Conservation (phyloP, 306 rosid species). For the Trifolium subterraneum region DNA sequence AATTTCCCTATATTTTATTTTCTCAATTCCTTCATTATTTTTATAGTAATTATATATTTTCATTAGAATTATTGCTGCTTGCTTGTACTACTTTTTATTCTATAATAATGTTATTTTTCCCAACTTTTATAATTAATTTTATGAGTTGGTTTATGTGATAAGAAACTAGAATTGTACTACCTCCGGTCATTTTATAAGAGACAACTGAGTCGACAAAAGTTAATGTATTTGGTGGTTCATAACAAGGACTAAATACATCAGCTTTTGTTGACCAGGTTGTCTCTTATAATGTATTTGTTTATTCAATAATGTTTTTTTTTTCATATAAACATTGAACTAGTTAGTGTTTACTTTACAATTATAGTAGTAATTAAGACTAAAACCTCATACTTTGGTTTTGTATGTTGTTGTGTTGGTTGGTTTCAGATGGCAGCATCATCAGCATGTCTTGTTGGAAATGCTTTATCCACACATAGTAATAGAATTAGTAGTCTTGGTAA, state of each 20-base stretch:
- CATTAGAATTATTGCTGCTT: no score
- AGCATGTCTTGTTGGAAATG: conserved; percentile 88
- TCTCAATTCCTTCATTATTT: neutral
- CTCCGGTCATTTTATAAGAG: no score
- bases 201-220: no score
- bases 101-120: neutral
- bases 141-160: conserved; percentile 9
- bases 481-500: conserved; percentile 58
- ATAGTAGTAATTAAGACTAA: neutral
- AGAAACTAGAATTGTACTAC: neutral
- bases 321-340: conserved; percentile 12
- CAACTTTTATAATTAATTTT: conserved; percentile 2
- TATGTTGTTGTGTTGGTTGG: conserved; percentile 25
- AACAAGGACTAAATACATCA: no score
- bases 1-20: neutral
- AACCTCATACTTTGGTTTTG: conserved; percentile 15
- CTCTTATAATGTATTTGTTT: neutral
- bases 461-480: conserved; percentile 60
- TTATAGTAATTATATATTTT: neutral
- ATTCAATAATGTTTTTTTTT: neutral
- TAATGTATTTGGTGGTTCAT: no score
- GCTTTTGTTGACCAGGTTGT: no score
- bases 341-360: no score
- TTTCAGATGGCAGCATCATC: conserved; percentile 82
- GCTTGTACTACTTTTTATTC: no score